phyloP scores from a whole-genome alignment of 495 filamentous ascomycete species.

The Xanthoparmelia taractica region DNA sequence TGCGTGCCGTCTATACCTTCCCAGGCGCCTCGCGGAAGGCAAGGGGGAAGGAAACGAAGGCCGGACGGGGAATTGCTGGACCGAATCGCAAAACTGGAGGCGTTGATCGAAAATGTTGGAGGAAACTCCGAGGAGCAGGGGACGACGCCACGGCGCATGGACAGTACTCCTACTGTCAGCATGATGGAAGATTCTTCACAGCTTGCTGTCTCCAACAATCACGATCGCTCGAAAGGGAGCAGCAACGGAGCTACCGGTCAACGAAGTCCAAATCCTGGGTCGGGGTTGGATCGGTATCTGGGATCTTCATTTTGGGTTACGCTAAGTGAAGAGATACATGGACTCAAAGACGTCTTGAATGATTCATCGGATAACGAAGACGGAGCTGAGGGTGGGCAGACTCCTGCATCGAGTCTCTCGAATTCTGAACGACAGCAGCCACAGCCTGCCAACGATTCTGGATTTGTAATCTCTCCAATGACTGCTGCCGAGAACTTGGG shows the following conservation, averaged over 20 bases:
- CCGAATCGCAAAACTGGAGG: slow-evolving; percentile 12
- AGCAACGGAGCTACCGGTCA: neutral
- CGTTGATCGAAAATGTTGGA: slow-evolving; percentile 1
- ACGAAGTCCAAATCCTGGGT: neutral
- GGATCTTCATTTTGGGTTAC: slow-evolving; percentile 5
- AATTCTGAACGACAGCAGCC: neutral
- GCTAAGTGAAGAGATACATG: slow-evolving; percentile 11
- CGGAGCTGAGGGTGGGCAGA: neutral
- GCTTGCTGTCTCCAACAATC: too few species aligned
- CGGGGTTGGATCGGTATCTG: slow-evolving; percentile 2
- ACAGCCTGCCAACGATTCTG: neutral
- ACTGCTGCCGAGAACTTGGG: neutral
- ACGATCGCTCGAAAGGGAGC: neutral
- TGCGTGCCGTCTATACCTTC: slow-evolving; percentile 8
- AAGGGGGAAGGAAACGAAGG: slow-evolving; percentile 11
- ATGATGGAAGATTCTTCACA: too few species aligned
- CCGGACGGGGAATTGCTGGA: slow-evolving; percentile 8
- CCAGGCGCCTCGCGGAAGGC: slow-evolving; percentile 1
- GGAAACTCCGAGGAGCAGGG: neutral
- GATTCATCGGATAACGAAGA: slow-evolving; percentile 10
- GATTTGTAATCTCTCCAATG: neutral
- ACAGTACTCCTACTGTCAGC: neutral
- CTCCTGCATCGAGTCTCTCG: neutral
- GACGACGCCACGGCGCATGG: neutral
- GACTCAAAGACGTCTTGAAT: slow-evolving; percentile 1